These are phyloP conservation scores for Candida berthetii DNA, from an alignment of 805 yeast species.

Conservation along the genomic window DNA sequence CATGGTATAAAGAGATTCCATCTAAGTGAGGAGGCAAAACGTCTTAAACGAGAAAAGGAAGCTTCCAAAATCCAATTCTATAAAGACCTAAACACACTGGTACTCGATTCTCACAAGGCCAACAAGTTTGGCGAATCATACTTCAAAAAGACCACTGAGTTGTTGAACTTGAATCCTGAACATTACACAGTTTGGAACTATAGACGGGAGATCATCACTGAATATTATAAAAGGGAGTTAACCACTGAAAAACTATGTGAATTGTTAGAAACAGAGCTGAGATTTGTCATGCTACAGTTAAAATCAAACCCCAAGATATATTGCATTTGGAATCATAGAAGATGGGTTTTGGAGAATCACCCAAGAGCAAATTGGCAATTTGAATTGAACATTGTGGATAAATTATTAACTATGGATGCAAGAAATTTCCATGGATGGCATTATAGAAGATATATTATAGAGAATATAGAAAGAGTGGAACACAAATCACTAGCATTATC, in stretches of 20 bases:
- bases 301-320: constrained; percentile 79
- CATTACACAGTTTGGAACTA: constrained; percentile 87
- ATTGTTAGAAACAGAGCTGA: constrained; percentile 50
- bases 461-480: constrained; percentile 21
- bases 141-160: constrained; percentile 46
- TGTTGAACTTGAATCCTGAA: constrained; percentile 74
- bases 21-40: constrained; percentile 48
- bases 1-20: constrained; percentile 68
- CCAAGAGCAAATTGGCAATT: constrained; percentile 54
- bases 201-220: constrained; percentile 61
- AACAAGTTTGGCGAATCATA: constrained; percentile 28
- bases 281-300: constrained; percentile 51
- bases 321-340: constrained; percentile 95
- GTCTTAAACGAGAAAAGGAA: constrained; percentile 50
- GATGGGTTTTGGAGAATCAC: constrained; percentile 66
- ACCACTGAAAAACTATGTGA: constrained; percentile 16
- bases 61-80: constrained; percentile 53
- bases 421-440: constrained; percentile 97
- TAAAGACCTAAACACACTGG: constrained; percentile 33
- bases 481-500: constrained; percentile 24
- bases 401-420: constrained; percentile 63
- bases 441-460: constrained; percentile 71
- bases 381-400: constrained; percentile 67
- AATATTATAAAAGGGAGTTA: constrained; percentile 11
- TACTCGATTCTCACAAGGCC: constrained; percentile 30